Conservation (phyloP, 768 basidiomycete species). For the Chalciporus pseudorubinellus region DNA sequence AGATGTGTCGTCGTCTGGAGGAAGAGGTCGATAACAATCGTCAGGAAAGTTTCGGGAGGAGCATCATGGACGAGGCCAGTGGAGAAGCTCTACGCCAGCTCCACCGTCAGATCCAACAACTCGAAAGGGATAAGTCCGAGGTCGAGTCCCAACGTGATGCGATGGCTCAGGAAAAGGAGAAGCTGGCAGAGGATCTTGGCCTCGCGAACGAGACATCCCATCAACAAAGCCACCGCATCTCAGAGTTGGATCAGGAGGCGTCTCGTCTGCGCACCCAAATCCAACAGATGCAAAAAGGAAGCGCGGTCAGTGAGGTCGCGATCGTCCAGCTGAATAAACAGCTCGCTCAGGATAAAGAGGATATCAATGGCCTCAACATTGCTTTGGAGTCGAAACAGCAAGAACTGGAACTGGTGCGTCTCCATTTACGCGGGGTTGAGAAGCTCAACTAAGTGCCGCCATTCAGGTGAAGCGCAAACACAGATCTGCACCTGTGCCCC, state of each 20-base stretch:
- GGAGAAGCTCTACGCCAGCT: slow-evolving; percentile 76
- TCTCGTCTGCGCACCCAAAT: slow-evolving; percentile 60
- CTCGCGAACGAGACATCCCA: slow-evolving; percentile 47
- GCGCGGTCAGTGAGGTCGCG: slow-evolving; percentile 81
- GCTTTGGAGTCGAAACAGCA: slow-evolving; percentile 94
- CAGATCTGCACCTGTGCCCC: slow-evolving; percentile 32
- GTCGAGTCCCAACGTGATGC: slow-evolving; percentile 26
- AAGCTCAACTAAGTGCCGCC: slow-evolving; percentile 3
- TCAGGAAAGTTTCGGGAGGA: slow-evolving; percentile 76
- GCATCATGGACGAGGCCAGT: slow-evolving; percentile 82
- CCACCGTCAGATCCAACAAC: slow-evolving; percentile 73
- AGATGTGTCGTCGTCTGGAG: slow-evolving; percentile 62
- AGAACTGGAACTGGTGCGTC: slow-evolving; percentile 81
- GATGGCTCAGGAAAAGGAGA: slow-evolving; percentile 4
- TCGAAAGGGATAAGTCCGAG: slow-evolving; percentile 65
- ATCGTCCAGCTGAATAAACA: slow-evolving; percentile 71
- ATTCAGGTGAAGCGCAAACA: slow-evolving; percentile 62
- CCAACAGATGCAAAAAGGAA: slow-evolving; percentile 73
- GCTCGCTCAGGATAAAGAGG: slow-evolving; percentile 66
- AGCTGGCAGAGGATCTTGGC: slow-evolving; percentile 44
- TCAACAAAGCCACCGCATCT: slow-evolving; percentile 16
- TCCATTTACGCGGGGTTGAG: not conserved
- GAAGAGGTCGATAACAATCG: slow-evolving; percentile 87
- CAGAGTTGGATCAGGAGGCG: slow-evolving; percentile 32
- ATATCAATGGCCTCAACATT: slow-evolving; percentile 81